Evolutionary conservation across 139 green algal species (phyloP).

Genomic region (Edaphochlamys debaryana): DNA sequence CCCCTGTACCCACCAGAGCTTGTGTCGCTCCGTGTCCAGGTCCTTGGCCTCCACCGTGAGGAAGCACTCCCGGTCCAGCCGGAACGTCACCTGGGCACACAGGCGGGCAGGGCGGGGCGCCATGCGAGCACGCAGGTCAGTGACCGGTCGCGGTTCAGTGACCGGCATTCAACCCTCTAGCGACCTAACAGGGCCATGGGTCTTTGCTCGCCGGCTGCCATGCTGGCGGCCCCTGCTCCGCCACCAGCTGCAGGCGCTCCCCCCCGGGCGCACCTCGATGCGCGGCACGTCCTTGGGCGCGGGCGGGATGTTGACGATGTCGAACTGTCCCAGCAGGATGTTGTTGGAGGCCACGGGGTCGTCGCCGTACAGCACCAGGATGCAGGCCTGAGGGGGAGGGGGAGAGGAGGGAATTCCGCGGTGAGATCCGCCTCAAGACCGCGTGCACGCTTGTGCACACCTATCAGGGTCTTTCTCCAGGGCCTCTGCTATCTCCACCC

Average conservation of each 20-base stretch:
- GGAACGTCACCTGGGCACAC: constrained; percentile 44
- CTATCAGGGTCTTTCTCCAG: too few species aligned
- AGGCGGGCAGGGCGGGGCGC: background rate
- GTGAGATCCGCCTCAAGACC: too few species aligned
- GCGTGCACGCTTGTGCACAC: too few species aligned
- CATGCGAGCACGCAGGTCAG: too few species aligned
- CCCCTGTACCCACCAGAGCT: constrained; percentile 45
- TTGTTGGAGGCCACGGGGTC: constrained; percentile 66
- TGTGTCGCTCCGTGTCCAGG: constrained; percentile 62
- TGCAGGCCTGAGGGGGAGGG: constrained; percentile 45
- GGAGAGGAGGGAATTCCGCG: background rate
- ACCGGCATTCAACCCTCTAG: too few species aligned
- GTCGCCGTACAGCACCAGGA: constrained; percentile 64
- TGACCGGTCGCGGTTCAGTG: too few species aligned
- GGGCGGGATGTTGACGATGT: constrained; percentile 69
- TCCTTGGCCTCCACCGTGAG: constrained; percentile 62
- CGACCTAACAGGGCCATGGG: too few species aligned
- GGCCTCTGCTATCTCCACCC: background rate
- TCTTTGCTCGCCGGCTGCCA: too few species aligned
- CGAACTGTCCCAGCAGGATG: constrained; percentile 68
- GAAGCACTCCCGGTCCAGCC: constrained; percentile 35
- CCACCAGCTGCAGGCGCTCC: too few species aligned
- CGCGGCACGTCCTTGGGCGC: constrained; percentile 63
- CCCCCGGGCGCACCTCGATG: constrained; percentile 59
- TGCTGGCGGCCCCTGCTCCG: too few species aligned